Evolutionary conservation across 2,329 filamentous ascomycete genomes (phyloP).

Genomic region (Ploettnerulaceae sp.): DNA sequence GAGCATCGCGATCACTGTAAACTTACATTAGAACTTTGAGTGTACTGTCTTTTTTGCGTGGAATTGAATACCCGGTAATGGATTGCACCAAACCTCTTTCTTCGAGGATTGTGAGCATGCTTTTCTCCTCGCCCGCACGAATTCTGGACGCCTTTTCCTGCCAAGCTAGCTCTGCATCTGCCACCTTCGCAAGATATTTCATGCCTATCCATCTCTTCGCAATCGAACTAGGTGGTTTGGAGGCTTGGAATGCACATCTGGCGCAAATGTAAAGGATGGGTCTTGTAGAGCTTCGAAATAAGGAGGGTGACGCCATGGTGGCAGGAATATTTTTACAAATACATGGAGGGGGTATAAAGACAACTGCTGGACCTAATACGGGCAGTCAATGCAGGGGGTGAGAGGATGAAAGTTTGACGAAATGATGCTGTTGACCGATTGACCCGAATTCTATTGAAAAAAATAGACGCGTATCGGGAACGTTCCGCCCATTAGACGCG

Average conservation of each 20-base stretch:
- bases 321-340: constrained; percentile 4
- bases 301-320: constrained; percentile 29
- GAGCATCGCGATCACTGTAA: constrained; percentile 39
- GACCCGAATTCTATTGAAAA: no score
- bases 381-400: neutral
- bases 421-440: neutral
- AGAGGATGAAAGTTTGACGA: neutral
- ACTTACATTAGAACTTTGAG: neutral
- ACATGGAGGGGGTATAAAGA: neutral
- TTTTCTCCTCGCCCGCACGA: constrained; percentile 43
- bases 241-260: constrained; percentile 28
- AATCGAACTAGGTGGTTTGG: constrained; percentile 13
- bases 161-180: constrained; percentile 41
- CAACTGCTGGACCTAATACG: no score
- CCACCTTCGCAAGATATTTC: constrained; percentile 36
- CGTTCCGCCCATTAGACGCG: neutral
- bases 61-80: constrained; percentile 58
- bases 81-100: constrained; percentile 71
- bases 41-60: neutral
- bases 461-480: neutral
- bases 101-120: constrained; percentile 61
- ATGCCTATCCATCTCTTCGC: constrained; percentile 28
- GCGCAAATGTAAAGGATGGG: constrained; percentile 30
- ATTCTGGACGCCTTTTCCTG: constrained; percentile 43
- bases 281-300: constrained; percentile 26